Base-by-base conservation (phyloP, 2,329 filamentous ascomycete species). In the Cercospora sp. region DNA sequence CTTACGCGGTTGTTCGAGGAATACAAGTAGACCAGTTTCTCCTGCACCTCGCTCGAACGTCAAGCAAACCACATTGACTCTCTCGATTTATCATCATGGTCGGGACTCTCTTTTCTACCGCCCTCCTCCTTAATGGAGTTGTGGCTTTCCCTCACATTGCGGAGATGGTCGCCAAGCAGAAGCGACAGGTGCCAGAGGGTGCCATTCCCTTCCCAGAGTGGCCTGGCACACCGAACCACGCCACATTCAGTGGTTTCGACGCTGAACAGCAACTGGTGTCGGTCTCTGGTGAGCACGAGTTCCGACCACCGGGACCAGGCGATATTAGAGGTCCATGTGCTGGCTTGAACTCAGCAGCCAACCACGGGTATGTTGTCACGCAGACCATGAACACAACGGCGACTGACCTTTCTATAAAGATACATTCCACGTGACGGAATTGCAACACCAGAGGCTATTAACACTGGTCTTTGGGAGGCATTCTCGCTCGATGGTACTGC, bases 301-400 rank as follows among this genome's bases (percentile, higher is more conserved):
- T 61, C 31, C 55, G 40, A 20, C 64, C 66, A 13, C 72, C 72
- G n/a, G 69, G 68, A 5, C 53, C 66, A 3, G 51, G 36, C 51
- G 69, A 72, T 18, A 67, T 80, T n/a, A 68, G 74, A 40, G 74
- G 74, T 40, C 75, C 75, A 45, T 76, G 73, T 51, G 71, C 74
- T 16, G 73, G 64, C 26, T 59, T 74, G 53, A 69, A 69, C 51
- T 70, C 70, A 13, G 60, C 63, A 30, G 76, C 75, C 30, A 78
- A 78, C 62, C 76, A 77, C 63, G 72, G 72, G 48, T 55, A 55
- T n/a, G 23, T 30, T 55, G 5, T 7, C 16, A n/a, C 0, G 3
- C 20, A 5, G n/a, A 26, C 13, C 3, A 55, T 16, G 16, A 28
- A n/a, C 12, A 5, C 13, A 28, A 5, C 5, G 23, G 12, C 5